Evolutionary conservation across 148 eudicot genomes (phyloP), one percentile per base, ranked within the genome.

Genomic region (Limonium bicolor): DNA sequence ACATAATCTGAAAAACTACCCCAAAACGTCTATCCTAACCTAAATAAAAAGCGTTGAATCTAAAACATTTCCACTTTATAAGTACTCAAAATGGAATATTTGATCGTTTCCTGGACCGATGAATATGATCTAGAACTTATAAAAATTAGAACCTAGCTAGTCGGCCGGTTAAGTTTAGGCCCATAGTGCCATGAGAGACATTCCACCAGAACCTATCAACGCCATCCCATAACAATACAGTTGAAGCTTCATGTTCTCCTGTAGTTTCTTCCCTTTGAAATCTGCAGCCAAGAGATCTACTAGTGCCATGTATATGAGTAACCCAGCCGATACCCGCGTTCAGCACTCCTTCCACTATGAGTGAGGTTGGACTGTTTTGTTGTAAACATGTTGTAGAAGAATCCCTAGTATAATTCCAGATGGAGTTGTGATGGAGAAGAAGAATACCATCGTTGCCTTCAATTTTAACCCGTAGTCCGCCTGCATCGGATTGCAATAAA

Each of bases 161-260:
- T n/a, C n/a, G n/a, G n/a, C n/a, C n/a, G n/a, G n/a, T n/a, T n/a
- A n/a, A n/a, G n/a, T 22, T 41, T 11, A 41, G 6, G 80, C 80
- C 90, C 90, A 80, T 50, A 27, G 73, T n/a, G 90, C 90, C 46
- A 76, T 47, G 45, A 73, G 48, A 60, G 90, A 69, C 90, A 80
- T 80, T 44, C 77, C 70, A 10, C 62, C 80, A 20, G 83, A 74
- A 10, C 90, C 90, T 2, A 80, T 63, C 19, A 80, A 74, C 35
- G 73, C 57, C 2, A 83, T 76, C 27, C 67, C 13, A 43, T 76
- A 56, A 11, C 74, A 63, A 0, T 77, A 80, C 33, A 76, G 32
- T 38, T 67, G 80, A 46, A 80, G 71, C 36, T 65, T 67, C 4
- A 44, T 30, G 33, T 71, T 81, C 18, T 50, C 61, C 14, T 77